Evolutionary conservation across 345 rosid species (phyloP).

Genomic region (Populus euphratica): DNA sequence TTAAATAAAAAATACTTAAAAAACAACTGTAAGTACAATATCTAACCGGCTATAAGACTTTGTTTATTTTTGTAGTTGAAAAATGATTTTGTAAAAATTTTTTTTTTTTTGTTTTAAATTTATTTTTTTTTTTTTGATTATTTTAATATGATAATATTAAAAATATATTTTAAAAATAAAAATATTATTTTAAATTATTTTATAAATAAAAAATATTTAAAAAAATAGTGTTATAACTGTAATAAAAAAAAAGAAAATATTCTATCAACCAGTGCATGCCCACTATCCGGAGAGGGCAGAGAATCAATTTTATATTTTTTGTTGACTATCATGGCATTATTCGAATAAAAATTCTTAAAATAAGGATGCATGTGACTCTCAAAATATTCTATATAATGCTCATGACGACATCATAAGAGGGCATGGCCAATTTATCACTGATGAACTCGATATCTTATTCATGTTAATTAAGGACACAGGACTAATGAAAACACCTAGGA

Average conservation of each 20-base stretch:
- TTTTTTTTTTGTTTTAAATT: no score
- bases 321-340: not conserved
- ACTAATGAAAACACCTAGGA: not conserved
- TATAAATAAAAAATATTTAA: no score
- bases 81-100: no score
- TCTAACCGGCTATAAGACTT: fast-evolving
- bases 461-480: not conserved
- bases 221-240: no score
- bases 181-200: no score
- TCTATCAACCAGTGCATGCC: not conserved
- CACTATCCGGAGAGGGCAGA: not conserved
- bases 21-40: fast-evolving
- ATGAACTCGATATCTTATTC: not conserved
- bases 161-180: no score
- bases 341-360: not conserved
- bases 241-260: no score
- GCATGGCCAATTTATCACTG: not conserved
- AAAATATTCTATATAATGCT: not conserved
- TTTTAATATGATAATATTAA: no score
- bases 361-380: not conserved
- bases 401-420: not conserved
- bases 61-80: no score
- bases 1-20: no score
- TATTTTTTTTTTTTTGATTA: no score
- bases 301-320: not conserved